Evolutionary conservation across 352 stramenopile species (phyloP), one percentile per base, ranked within the genome.

Genomic region (Pythium scleroteichum): DNA sequence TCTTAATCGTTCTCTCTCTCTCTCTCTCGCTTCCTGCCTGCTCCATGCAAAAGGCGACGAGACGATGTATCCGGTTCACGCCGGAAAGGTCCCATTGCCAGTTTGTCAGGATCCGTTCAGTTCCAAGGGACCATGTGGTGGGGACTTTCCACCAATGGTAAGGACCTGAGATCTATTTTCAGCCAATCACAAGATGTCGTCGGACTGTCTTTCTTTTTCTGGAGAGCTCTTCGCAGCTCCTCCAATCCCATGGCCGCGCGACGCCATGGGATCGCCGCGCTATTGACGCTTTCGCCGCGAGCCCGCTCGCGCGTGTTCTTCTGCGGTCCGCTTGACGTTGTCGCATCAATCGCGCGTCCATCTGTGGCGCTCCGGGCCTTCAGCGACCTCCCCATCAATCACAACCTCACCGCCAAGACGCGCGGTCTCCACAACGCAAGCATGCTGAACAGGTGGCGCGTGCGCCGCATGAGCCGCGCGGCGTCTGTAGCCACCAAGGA

Each of bases 371-470:
- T 35, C 29, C 29, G 29, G 29, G 5, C 29, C 10, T 10, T 5
- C 10, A 8, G 38, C 38, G 38, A 20, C 7, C 17, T 44, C 38
- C 16, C 38, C 38, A 20, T 8, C 38, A 44, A 8, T 44, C 38
- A n/a, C 19, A 26, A 24, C 24, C 41, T 26, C 19, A 8, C 22
- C 41, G 16, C 41, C 4, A 48, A 23, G 41, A 17, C 39, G 13
- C 13, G 39, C 13, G 41, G 3, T 26, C 41, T 48, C 19, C 17
- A 46, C 22, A 2, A 13, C 19, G 19, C 16, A 33, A n/a, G 5
- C 29, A 62, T 62, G 54, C 45, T 62, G 29, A 62, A 49, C 54
- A 50, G 40, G 24, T 62, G 54, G 54, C 54, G 54, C 8, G 16
- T 38, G 1, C 32, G 54, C 6, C 53, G 53, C 13, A 35, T 49